Conservation (phyloP, 129 eudicot genomes). For the Kitagawia praeruptora region DNA sequence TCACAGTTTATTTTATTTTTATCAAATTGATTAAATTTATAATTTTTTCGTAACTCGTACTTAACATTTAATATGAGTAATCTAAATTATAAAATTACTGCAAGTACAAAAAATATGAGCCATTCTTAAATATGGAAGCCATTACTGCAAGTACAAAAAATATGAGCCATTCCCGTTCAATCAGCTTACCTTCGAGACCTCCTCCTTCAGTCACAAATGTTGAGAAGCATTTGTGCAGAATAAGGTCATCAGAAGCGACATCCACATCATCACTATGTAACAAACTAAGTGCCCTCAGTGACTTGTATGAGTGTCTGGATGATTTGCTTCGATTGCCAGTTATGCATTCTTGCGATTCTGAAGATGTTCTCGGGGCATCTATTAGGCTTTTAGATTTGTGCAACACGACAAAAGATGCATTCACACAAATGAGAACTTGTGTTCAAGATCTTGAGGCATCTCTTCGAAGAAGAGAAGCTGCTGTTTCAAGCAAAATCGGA, state of each 20-base stretch:
- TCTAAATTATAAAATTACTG: too few relatives aligned
- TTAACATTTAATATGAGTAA: too few relatives aligned
- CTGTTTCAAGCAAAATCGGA: background rate
- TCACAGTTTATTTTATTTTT: too few relatives aligned
- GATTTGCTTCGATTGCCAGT: conserved; percentile 20
- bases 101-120: background rate
- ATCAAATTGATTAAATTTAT: too few relatives aligned
- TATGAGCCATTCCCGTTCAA: conserved; percentile 12
- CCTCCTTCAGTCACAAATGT: background rate
- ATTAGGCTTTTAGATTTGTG: conserved; percentile 21
- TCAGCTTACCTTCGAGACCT: conserved; percentile 19
- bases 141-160: background rate
- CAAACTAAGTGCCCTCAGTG: conserved; percentile 9
- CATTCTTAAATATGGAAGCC: background rate
- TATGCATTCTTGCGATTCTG: background rate
- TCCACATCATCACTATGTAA: background rate
- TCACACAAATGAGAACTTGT: conserved; percentile 13
- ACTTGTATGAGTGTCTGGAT: conserved; percentile 18
- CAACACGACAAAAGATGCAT: conserved; percentile 12
- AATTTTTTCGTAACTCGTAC: too few relatives aligned
- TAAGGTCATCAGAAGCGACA: background rate
- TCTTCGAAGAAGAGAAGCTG: conserved; percentile 8
- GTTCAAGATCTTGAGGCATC: conserved; percentile 14
- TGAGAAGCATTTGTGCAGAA: conserved; percentile 13
- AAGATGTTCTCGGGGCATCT: conserved; percentile 17